Conservation (phyloP, 768 basidiomycete genomes). For the Lentinus tigrinus region DNA sequence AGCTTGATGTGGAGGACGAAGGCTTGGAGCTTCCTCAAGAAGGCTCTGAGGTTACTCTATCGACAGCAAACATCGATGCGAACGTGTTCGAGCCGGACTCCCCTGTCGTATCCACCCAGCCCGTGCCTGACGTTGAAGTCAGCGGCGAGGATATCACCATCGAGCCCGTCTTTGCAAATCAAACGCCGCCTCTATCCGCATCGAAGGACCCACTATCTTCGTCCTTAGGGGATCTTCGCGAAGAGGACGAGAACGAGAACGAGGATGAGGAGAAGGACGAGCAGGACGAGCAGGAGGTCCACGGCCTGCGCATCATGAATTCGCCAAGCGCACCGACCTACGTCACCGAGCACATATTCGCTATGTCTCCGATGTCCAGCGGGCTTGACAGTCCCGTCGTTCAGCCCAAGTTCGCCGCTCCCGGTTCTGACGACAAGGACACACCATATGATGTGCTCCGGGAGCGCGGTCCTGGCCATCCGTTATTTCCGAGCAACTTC, state of each 20-base stretch:
- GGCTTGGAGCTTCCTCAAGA: slow-evolving; percentile 5
- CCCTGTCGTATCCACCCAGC: slow-evolving; percentile 12
- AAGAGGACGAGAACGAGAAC: slow-evolving; percentile 30
- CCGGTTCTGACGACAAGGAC: slow-evolving; percentile 20
- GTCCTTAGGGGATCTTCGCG: slow-evolving; percentile 23
- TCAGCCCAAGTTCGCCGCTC: slow-evolving; percentile 1
- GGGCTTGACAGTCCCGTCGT: slow-evolving; percentile 13
- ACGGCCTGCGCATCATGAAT: slow-evolving; percentile 30
- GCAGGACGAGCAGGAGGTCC: slow-evolving; percentile 19
- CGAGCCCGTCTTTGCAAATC: slow-evolving; percentile 35
- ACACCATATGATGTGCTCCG: slow-evolving; percentile 48
- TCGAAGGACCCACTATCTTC: slow-evolving; percentile 17
- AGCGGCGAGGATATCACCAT: slow-evolving; percentile 25
- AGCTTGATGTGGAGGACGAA: slow-evolving; percentile 64
- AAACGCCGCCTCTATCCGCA: slow-evolving; percentile 20
- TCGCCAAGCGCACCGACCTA: slow-evolving; percentile 9
- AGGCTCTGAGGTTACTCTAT: slow-evolving; percentile 1
- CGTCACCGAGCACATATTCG: slow-evolving; percentile 16
- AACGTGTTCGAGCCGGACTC: slow-evolving; percentile 25
- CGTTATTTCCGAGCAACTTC: slow-evolving; percentile 82
- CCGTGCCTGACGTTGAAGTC: not conserved
- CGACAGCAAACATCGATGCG: slow-evolving; percentile 12
- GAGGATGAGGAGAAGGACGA: slow-evolving; percentile 37
- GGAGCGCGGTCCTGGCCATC: slow-evolving; percentile 70
- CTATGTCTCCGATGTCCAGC: slow-evolving; percentile 17